Conservation (phyloP, 2,329 filamentous ascomycete genomes). For the Colletotrichum chrysophilum region DNA sequence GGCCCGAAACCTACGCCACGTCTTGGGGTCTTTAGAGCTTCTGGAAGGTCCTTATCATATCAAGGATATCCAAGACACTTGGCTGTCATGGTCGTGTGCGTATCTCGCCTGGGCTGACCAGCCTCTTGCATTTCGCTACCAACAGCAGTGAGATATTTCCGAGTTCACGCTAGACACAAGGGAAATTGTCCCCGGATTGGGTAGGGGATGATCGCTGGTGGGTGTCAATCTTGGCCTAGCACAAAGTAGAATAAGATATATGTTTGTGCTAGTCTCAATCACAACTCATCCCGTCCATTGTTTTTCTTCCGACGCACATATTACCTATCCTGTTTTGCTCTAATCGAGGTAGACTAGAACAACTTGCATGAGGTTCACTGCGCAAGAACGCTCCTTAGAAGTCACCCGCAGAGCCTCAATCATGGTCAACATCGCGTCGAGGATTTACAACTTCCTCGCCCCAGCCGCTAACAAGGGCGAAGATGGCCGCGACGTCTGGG, state of each 20-base stretch:
- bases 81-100: background rate
- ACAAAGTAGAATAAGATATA: background rate
- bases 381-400: background rate
- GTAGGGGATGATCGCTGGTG: background rate
- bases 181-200: background rate
- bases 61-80: background rate
- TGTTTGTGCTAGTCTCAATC: background rate
- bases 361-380: background rate
- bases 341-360: no score
- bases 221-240: background rate
- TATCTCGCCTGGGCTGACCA: background rate
- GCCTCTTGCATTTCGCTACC: background rate
- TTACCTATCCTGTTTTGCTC: no score
- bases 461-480: constrained; percentile 27
- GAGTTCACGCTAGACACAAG: background rate
- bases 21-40: background rate
- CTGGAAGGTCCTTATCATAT: background rate
- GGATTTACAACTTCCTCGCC: constrained; percentile 22
- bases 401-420: background rate
- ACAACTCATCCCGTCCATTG: background rate
- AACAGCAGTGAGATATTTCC: background rate
- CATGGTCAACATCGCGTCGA: constrained; percentile 3
- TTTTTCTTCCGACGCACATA: no score
- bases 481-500: constrained; percentile 47
- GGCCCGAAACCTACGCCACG: no score